phyloP scores from a whole-genome alignment of 192 early-diverging fungal genomes.

The Funneliformis mosseae region DNA sequence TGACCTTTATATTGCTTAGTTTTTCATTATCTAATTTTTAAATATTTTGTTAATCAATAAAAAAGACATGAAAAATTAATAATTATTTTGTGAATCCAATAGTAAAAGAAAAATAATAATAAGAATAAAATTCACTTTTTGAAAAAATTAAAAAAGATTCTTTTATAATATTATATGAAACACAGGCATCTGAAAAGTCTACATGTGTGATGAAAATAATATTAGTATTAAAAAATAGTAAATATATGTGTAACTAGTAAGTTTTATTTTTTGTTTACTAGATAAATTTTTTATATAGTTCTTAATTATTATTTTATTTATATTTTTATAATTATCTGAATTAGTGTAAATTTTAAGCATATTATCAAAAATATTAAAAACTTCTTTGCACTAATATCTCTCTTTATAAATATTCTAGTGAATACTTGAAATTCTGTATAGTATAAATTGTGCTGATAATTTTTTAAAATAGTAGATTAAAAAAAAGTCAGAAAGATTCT shows the following conservation, averaged over 20 bases:
- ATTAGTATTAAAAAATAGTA: too few species aligned
- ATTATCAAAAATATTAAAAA: neutral
- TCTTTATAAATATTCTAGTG: too few species aligned
- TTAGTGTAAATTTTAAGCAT: neutral
- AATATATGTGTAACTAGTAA: too few species aligned
- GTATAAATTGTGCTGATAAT: neutral
- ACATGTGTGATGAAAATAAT: neutral
- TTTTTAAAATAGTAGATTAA: neutral
- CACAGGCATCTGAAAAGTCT: neutral
- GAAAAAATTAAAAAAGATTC: neutral
- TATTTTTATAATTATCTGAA: too few species aligned
- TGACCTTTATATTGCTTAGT: too few species aligned
- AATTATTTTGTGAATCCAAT: neutral
- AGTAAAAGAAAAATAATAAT: neutral
- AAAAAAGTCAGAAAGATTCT: neutral
- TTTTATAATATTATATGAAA: slow-evolving; percentile 5
- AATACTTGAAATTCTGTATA: neutral
- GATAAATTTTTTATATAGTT: neutral
- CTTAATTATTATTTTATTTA: neutral
- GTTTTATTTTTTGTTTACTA: neutral
- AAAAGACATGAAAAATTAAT: neutral
- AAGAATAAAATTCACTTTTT: neutral
- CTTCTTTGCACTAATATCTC: neutral
- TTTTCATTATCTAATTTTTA: too few species aligned
- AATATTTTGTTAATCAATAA: neutral